phyloP scores from a whole-genome alignment of 495 filamentous ascomycete genomes.

The Penicillium ochrochloron region DNA sequence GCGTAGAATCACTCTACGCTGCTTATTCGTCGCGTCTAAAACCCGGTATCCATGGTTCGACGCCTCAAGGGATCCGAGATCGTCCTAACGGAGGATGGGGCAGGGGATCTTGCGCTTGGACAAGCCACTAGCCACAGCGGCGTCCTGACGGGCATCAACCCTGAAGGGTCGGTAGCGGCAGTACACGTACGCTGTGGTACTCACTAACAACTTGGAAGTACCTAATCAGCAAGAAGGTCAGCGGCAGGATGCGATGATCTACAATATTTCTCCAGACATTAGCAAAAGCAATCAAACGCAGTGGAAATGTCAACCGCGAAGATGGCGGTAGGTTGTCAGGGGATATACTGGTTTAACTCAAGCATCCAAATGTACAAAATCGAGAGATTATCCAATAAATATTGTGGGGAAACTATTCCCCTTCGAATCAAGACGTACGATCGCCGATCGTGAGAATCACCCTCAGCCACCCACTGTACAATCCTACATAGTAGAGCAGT shows the following conservation, averaged over 20 bases:
- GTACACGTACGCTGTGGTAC: neutral
- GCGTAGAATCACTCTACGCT: neutral
- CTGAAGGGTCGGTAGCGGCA: neutral
- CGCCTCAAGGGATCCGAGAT: constrained; percentile 23
- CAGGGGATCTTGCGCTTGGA: constrained; percentile 17
- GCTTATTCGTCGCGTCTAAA: constrained; percentile 11
- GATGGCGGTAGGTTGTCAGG: neutral
- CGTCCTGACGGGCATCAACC: constrained; percentile 12
- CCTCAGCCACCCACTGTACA: constrained; percentile 14
- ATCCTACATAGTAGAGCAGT: neutral
- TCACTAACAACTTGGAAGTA: too few species aligned
- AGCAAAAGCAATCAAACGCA: neutral
- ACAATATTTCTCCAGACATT: constrained; percentile 1
- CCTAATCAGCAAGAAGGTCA: neutral
- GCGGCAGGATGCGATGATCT: neutral
- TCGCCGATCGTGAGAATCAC: constrained; percentile 15
- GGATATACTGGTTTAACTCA: constrained; percentile 11
- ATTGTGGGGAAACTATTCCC: neutral
- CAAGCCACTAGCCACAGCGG: constrained; percentile 13
- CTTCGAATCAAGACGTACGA: constrained; percentile 6
- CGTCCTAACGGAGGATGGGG: constrained; percentile 13
- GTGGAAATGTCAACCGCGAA: neutral
- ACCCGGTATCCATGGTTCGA: constrained; percentile 13
- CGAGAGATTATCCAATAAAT: constrained; percentile 12
- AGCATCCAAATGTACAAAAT: constrained; percentile 9